phyloP scores from a whole-genome alignment of 768 basidiomycete species.

The Amanita subjunquillea region DNA sequence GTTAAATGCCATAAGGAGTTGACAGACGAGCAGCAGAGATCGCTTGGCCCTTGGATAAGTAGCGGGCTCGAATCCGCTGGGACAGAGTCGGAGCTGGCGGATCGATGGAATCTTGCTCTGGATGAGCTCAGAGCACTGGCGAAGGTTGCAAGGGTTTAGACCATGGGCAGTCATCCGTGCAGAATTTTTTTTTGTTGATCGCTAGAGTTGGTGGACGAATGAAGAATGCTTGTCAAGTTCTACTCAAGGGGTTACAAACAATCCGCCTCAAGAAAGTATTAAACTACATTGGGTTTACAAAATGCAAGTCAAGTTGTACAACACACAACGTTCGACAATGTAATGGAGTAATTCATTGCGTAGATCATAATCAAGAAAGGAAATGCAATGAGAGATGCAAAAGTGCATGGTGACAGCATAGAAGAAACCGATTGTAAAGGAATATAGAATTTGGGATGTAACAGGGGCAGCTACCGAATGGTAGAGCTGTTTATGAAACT shows the following conservation, averaged over 20 bases:
- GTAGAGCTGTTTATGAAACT: conserved; percentile 19
- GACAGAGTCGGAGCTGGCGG: conserved; percentile 12
- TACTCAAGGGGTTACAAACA: neutral
- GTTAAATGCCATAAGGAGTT: conserved; percentile 27
- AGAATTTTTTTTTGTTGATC: neutral
- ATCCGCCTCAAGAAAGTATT: neutral
- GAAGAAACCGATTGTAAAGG: neutral
- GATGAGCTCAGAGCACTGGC: conserved; percentile 14
- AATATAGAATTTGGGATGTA: no score
- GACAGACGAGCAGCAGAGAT: conserved; percentile 15
- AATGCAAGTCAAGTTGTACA: conserved; percentile 2
- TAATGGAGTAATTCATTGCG: conserved; percentile 4
- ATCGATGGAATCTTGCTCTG: conserved; percentile 18
- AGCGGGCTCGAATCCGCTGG: conserved; percentile 7
- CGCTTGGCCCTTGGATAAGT: conserved; percentile 20
- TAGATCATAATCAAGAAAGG: conserved; percentile 4
- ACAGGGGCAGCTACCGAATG: conserved; percentile 11
- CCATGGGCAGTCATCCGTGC: neutral
- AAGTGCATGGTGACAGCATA: neutral
- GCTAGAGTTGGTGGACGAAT: neutral
- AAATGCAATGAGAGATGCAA: neutral
- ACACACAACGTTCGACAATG: conserved; percentile 3
- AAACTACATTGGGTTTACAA: conserved; percentile 5
- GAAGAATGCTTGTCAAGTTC: neutral
- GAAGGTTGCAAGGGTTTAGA: neutral